These are phyloP conservation scores for Persicaria maculosa DNA, from an alignment of 148 eudicot species.

Conservation along the genomic window DNA sequence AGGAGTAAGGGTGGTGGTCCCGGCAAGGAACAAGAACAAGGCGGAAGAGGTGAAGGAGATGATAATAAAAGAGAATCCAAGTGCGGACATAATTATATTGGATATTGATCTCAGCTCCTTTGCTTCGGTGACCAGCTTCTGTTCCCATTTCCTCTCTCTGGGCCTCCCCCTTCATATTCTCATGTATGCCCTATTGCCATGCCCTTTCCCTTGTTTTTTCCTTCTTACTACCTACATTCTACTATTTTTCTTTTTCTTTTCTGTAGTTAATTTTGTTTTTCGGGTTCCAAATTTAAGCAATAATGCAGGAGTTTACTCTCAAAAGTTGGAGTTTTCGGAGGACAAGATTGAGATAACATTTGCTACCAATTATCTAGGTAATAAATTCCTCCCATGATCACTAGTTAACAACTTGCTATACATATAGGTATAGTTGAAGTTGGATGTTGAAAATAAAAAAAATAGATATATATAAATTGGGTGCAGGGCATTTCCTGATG, in stretches of 20 bases:
- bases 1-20: conserved; percentile 67
- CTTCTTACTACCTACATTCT: neutral
- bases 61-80: conserved; percentile 45
- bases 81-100: conserved; percentile 50
- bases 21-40: conserved; percentile 68
- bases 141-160: conserved; percentile 63
- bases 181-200: conserved; percentile 39
- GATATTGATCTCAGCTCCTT: conserved; percentile 83
- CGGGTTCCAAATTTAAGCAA: conserved; percentile 38
- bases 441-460: neutral
- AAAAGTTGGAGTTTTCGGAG: conserved; percentile 79
- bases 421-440: neutral
- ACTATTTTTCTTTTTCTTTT: neutral
- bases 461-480: neutral
- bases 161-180: conserved; percentile 75
- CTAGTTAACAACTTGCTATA: no score
- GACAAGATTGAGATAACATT: conserved; percentile 90
- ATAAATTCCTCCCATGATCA: neutral
- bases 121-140: conserved; percentile 72
- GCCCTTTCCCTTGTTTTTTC: no score
- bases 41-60: conserved; percentile 50
- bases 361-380: conserved; percentile 94
- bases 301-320: conserved; percentile 88
- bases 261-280: neutral
- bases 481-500: conserved; percentile 78